Conservation (phyloP, 345 rosid genomes). For the Brassica carinata region DNA sequence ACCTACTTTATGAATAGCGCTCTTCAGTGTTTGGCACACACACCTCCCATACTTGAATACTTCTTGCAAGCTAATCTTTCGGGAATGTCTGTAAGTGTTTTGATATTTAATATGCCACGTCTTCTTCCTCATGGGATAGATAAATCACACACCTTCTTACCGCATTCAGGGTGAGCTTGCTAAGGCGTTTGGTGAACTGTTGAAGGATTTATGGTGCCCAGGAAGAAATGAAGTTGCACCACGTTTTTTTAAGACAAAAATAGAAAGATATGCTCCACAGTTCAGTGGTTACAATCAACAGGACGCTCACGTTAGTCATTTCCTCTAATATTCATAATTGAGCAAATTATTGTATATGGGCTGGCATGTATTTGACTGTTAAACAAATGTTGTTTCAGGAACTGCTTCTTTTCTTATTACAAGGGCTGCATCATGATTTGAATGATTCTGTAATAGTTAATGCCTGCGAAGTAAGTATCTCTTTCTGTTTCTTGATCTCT, state of each 20-base stretch:
- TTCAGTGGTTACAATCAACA: slow-evolving; percentile 98
- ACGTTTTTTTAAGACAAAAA: slow-evolving; percentile 82
- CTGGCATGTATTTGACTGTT: too few species aligned
- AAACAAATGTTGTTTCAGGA: slow-evolving; percentile 48
- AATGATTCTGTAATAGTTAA: slow-evolving; percentile 95
- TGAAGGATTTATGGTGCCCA: slow-evolving; percentile 86
- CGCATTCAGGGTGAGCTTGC: slow-evolving; percentile 91
- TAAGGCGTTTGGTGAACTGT: slow-evolving; percentile 84
- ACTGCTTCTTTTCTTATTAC: slow-evolving; percentile 87
- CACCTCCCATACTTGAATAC: slow-evolving; percentile 77
- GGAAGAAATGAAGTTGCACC: slow-evolving; percentile 76
- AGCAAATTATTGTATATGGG: background rate
- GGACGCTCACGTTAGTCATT: slow-evolving; percentile 84
- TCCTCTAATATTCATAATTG: slow-evolving; percentile 1
- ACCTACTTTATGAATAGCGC: slow-evolving; percentile 99
- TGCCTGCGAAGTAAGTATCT: slow-evolving; percentile 71
- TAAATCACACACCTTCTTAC: background rate
- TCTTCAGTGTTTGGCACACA: slow-evolving; percentile 92
- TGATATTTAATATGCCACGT: slow-evolving; percentile 6
- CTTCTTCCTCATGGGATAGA: background rate
- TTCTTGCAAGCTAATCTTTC: slow-evolving; percentile 91
- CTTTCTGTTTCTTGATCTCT: slow-evolving; percentile 1
- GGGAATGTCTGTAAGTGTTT: slow-evolving; percentile 83
- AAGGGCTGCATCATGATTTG: slow-evolving; percentile 96
- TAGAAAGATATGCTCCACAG: slow-evolving; percentile 93